These are phyloP conservation scores for Puccinia triticina DNA, from an alignment of 1,284 basidiomycete species.

Conservation along the genomic window DNA sequence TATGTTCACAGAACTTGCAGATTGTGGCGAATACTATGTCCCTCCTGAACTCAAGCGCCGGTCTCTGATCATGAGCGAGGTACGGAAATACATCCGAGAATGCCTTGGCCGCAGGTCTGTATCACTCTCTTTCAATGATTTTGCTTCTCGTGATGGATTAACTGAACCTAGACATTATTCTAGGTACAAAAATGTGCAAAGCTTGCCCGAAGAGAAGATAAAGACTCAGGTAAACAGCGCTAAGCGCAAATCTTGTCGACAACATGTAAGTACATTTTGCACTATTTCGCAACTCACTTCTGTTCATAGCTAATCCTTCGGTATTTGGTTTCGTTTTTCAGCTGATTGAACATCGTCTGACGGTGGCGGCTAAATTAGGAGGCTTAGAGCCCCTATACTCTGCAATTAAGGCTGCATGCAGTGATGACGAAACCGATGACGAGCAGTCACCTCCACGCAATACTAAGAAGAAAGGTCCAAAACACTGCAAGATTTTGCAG, in stretches of 20 bases:
- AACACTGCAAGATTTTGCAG: neutral
- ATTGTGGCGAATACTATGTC: neutral
- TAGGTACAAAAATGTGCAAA: no score
- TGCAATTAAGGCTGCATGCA: neutral
- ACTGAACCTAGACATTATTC: no score
- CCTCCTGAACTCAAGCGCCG: neutral
- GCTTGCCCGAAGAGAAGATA: no score
- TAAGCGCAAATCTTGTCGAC: no score
- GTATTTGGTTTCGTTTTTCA: no score
- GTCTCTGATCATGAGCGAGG: neutral
- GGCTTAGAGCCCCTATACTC: neutral
- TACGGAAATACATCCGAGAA: neutral
- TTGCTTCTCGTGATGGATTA: no score
- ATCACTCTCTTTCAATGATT: no score
- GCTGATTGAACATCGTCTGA: neutral
- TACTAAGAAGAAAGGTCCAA: neutral
- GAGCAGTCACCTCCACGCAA: neutral
- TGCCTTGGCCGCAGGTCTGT: neutral
- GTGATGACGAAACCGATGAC: constrained; percentile 5
- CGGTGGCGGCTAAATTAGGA: neutral
- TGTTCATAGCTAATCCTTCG: no score
- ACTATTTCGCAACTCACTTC: no score
- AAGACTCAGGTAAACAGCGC: no score
- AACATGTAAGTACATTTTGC: neutral
- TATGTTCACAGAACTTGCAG: neutral